Conservation (phyloP, 2,329 filamentous ascomycete species). For the Cladosporium halotolerans region DNA sequence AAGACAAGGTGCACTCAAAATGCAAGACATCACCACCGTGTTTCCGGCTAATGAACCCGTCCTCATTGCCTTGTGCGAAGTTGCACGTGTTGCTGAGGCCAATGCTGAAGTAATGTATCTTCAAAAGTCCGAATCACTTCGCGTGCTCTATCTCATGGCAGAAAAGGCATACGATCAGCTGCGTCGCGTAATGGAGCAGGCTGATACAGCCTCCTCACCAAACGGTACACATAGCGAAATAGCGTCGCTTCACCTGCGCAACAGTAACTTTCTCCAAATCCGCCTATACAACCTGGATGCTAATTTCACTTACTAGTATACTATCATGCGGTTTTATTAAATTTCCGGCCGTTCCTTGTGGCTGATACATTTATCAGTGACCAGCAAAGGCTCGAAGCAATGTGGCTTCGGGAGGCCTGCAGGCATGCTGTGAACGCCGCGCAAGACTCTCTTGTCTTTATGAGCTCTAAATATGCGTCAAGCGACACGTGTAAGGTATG, state of each 20-base stretch:
- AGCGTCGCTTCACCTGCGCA: conserved; percentile 3
- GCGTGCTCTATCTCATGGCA: conserved; percentile 22
- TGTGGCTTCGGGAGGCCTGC: conserved; percentile 30
- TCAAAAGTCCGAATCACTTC: conserved; percentile 23
- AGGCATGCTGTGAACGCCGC: conserved; percentile 27
- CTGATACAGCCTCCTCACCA: conserved; percentile 15
- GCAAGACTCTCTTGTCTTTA: conserved; percentile 19
- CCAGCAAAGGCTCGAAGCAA: conserved; percentile 11
- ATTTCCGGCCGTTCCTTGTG: conserved; percentile 24
- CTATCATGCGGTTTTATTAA: conserved; percentile 21
- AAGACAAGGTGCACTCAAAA: conserved; percentile 17
- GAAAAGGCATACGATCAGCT: conserved; percentile 21
- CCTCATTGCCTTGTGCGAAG: conserved; percentile 17
- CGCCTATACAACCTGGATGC: too few relatives aligned
- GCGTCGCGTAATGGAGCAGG: conserved; percentile 19
- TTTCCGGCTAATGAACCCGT: conserved; percentile 18
- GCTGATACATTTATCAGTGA: conserved; percentile 18
- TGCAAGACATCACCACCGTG: conserved; percentile 21
- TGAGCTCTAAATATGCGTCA: not conserved
- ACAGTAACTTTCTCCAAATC: not conserved
- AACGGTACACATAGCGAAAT: not conserved
- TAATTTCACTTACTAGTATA: conserved; percentile 11
- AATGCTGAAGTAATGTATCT: conserved; percentile 22
- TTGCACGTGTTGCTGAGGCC: conserved; percentile 18
- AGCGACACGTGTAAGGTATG: not conserved